These are phyloP conservation scores for Chytriomyces confervae DNA, from an alignment of 192 early-diverging fungal genomes.

Conservation along the genomic window DNA sequence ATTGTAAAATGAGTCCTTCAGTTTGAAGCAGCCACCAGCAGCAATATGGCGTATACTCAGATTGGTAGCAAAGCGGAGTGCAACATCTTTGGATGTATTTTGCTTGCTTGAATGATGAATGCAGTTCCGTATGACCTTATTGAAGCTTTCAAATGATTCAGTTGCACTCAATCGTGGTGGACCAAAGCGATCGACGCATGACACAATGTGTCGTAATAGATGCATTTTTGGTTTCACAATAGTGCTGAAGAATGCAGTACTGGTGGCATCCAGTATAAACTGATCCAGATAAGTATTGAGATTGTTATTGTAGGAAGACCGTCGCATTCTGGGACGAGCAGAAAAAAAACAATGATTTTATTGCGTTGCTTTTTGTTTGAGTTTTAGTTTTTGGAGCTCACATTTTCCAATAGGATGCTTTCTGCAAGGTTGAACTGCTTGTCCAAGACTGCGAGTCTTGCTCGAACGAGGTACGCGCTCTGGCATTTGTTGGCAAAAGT, in stretches of 20 bases:
- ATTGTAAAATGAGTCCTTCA: not conserved
- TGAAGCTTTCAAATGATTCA: slow-evolving; percentile 16
- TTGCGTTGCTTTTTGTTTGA: no score
- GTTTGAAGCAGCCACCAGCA: not conserved
- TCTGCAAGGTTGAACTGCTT: slow-evolving; percentile 71
- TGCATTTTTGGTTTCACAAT: slow-evolving; percentile 16
- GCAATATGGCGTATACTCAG: not conserved
- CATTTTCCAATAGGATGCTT: slow-evolving; percentile 62
- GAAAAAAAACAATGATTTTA: no score
- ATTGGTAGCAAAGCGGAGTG: not conserved
- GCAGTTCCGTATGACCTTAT: slow-evolving; percentile 1
- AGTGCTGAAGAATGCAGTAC: not conserved
- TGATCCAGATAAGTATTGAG: not conserved
- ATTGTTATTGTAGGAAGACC: not conserved
- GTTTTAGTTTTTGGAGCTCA: slow-evolving; percentile 35
- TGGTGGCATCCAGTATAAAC: not conserved
- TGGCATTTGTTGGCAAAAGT: slow-evolving; percentile 12
- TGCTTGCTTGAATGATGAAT: not conserved
- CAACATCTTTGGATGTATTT: not conserved
- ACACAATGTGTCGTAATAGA: not conserved
- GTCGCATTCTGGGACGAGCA: no score
- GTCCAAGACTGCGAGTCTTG: slow-evolving; percentile 61
- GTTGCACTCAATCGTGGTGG: slow-evolving; percentile 4
- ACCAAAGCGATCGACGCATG: not conserved
- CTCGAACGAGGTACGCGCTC: slow-evolving; percentile 53